Evolutionary conservation across 805 yeast species (phyloP), one percentile per base, ranked within the genome.

Genomic region (Suhomyces faveliae): DNA sequence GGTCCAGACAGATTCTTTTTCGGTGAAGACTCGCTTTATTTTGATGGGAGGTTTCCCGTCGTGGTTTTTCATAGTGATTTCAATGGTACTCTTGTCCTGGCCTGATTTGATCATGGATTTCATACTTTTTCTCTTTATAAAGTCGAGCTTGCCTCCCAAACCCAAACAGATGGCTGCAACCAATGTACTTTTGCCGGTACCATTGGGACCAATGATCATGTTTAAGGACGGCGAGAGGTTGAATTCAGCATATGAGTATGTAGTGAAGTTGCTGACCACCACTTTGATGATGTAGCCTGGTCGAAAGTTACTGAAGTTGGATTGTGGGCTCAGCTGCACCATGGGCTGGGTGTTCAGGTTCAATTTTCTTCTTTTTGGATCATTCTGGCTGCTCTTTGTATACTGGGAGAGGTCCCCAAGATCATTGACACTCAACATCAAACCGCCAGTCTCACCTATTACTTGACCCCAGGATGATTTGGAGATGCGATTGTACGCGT

Each of bases 141-240:
- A 70, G 35, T 80, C 87, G 19, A 87, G 77, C 58, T 79, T 81
- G 1, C 97, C 98, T 1, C 85, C 92, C 13, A 94, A 68, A 0
- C 97, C 96, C 27, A 94, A 72, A 61, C 96, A 92, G 0, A 92
- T 80, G 0, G 97, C 98, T 51, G 97, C 88, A 3, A 94, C 91
- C 58, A 94, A 80, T 0, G 98, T 89, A 33, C 94, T 84, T 60
- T 94, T 94, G 5, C 99, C 99, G 0, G 96, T 81, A 29, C 99
- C 99, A 63, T 94, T 94, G 10, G 97, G 97, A 0, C 97, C 99
- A 45, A 94, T 85, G 49, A 94, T 87, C 84, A 94, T 81, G 61
- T 94, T 94, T 61, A 94, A 73, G 1, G 84, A 74, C 0, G 97
- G 97, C 0, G 92, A 86, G 48, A 92, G 76, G 35, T 76, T 74